phyloP scores from a whole-genome alignment of 2,329 filamentous ascomycete species.

The Alternaria sp. region DNA sequence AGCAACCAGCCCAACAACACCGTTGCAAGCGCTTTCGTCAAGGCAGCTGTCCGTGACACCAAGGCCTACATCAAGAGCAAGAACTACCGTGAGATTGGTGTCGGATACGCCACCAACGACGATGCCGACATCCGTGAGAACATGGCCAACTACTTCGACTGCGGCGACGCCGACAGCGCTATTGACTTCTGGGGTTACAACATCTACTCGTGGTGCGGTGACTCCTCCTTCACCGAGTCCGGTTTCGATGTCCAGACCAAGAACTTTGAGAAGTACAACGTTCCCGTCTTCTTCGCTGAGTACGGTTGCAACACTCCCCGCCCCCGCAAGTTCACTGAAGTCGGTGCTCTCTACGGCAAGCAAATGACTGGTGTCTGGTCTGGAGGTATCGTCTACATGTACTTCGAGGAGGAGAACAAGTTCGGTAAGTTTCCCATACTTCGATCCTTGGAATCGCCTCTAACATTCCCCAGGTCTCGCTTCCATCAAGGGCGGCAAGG shows the following conservation, averaged over 20 bases:
- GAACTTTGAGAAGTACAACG: conserved; percentile 87
- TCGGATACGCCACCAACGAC: conserved; percentile 96
- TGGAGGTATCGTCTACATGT: conserved; percentile 99
- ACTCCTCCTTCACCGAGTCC: conserved; percentile 76
- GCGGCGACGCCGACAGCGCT: conserved; percentile 66
- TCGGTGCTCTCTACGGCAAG: conserved; percentile 76
- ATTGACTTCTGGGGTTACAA: conserved; percentile 99
- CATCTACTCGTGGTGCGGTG: conserved; percentile 98
- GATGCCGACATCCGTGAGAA: conserved; percentile 81
- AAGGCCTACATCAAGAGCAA: conserved; percentile 90
- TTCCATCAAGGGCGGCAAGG: conserved; percentile 61
- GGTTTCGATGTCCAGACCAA: conserved; percentile 82
- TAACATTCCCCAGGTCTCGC: conserved; percentile 65
- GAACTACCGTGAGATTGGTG: conserved; percentile 78
- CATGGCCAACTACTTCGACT: conserved; percentile 95
- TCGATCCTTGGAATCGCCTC: background rate
- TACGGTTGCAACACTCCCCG: conserved; percentile 87
- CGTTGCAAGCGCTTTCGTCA: conserved; percentile 88
- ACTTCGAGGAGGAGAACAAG: conserved; percentile 88
- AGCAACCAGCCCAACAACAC: conserved; percentile 91
- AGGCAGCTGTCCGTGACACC: conserved; percentile 94
- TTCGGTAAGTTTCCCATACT: conserved; percentile 66
- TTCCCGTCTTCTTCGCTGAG: conserved; percentile 97
- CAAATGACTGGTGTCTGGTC: conserved; percentile 89
- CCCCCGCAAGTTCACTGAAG: conserved; percentile 84